Conservation (phyloP, 2,329 filamentous ascomycete genomes). For the Aspergillus carbonarius region DNA sequence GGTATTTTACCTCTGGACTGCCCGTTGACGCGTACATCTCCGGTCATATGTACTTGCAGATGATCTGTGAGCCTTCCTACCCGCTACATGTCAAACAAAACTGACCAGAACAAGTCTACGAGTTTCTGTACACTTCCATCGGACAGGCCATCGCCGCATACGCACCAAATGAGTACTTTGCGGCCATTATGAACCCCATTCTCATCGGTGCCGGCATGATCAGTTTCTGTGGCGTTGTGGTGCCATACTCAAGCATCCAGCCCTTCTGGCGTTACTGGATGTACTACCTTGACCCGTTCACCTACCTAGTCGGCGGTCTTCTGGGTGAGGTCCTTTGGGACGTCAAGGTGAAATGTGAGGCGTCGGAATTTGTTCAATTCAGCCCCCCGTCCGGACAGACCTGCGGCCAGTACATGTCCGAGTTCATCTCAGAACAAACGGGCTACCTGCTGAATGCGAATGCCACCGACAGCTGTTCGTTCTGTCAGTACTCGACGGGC, state of each 20-base stretch:
- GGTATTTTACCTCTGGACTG: slow-evolving; percentile 59
- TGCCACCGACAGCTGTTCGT: slow-evolving; percentile 28
- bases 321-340: slow-evolving; percentile 41
- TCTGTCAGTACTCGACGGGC: slow-evolving; percentile 33
- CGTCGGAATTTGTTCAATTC: slow-evolving; percentile 34
- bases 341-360: slow-evolving; percentile 36
- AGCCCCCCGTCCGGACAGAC: slow-evolving; percentile 29
- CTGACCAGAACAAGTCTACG: slow-evolving; percentile 36
- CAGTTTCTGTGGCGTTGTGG: slow-evolving; percentile 42
- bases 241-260: slow-evolving; percentile 38
- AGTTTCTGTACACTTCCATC: slow-evolving; percentile 45
- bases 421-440: slow-evolving; percentile 27
- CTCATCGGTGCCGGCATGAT: slow-evolving; percentile 49
- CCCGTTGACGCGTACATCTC: slow-evolving; percentile 32
- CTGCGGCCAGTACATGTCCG: slow-evolving; percentile 36
- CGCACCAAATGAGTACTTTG: slow-evolving; percentile 61
- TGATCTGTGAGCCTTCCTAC: slow-evolving; percentile 33
- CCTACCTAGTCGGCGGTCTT: slow-evolving; percentile 43
- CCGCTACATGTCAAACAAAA: neutral
- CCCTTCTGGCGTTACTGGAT: slow-evolving; percentile 47
- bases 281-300: slow-evolving; percentile 47
- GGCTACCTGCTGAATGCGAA: slow-evolving; percentile 33
- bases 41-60: slow-evolving; percentile 41
- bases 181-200: slow-evolving; percentile 58
- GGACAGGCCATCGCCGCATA: slow-evolving; percentile 58